Evolutionary conservation across 768 basidiomycete genomes (phyloP).

Genomic region (Hydnomerulius pinastri): DNA sequence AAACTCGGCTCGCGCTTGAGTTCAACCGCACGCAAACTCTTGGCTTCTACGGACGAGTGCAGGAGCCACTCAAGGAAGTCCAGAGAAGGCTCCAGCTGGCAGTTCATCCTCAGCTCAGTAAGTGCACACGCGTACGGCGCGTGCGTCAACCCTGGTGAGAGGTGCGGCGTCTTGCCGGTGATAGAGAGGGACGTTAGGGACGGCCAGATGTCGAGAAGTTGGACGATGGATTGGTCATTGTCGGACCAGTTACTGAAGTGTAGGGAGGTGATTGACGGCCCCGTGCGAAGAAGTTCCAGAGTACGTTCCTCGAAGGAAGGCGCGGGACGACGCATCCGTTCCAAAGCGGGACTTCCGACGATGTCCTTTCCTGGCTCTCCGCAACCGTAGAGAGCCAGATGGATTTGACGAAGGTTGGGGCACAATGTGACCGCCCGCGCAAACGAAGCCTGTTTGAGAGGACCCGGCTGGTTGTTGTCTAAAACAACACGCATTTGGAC

Average conservation of each 20-base stretch:
- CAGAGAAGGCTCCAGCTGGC: constrained; percentile 59
- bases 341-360: constrained; percentile 46
- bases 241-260: constrained; percentile 75
- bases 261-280: constrained; percentile 53
- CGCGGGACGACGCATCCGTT: constrained; percentile 50
- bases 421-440: constrained; percentile 59
- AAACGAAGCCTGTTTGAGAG: constrained; percentile 57
- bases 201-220: constrained; percentile 67
- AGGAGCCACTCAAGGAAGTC: constrained; percentile 75
- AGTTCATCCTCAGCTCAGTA: constrained; percentile 60
- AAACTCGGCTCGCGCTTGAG: constrained; percentile 61
- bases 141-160: constrained; percentile 39
- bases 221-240: constrained; percentile 53
- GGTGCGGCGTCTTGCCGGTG: constrained; percentile 57
- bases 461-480: constrained; percentile 67
- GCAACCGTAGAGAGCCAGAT: constrained; percentile 60
- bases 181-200: constrained; percentile 56
- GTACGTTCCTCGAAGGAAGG: constrained; percentile 57
- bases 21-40: constrained; percentile 50
- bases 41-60: constrained; percentile 49
- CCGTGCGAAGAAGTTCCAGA: constrained; percentile 51
- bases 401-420: constrained; percentile 57
- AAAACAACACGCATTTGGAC: constrained; percentile 54
- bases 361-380: constrained; percentile 52
- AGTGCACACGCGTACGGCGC: constrained; percentile 49